Conservation (phyloP, 2,329 filamentous ascomycete genomes). For the Trichoderma atrobrunneum region DNA sequence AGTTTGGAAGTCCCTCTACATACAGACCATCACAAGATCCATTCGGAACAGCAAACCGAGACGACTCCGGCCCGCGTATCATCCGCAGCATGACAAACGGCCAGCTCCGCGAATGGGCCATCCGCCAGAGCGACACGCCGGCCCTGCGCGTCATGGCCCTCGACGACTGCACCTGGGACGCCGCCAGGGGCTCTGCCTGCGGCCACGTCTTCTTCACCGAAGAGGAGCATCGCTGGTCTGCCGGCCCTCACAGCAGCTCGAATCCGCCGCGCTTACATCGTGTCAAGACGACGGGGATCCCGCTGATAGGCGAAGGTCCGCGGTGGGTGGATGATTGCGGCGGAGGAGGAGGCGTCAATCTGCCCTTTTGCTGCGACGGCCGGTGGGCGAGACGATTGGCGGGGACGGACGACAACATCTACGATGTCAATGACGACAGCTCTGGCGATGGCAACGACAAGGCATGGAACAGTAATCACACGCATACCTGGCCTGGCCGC, state of each 20-base stretch:
- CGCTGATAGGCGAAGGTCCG: constrained; percentile 49
- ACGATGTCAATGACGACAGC: background rate
- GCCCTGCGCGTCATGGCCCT: constrained; percentile 49
- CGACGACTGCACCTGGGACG: constrained; percentile 41
- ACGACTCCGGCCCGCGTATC: constrained; percentile 39
- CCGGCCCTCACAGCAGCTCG: constrained; percentile 42
- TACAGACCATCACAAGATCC: constrained; percentile 53
- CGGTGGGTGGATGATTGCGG: constrained; percentile 48
- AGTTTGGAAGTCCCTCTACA: constrained; percentile 49
- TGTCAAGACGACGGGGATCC: constrained; percentile 52
- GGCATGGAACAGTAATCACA: background rate
- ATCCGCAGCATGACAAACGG: constrained; percentile 49
- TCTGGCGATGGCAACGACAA: background rate
- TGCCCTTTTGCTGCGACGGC: constrained; percentile 43
- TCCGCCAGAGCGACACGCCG: constrained; percentile 53
- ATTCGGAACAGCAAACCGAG: constrained; percentile 37
- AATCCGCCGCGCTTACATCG: constrained; percentile 43
- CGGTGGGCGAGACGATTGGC: background rate
- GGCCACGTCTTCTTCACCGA: constrained; percentile 54
- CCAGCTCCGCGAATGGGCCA: constrained; percentile 50
- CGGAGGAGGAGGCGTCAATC: constrained; percentile 36
- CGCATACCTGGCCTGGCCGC: constrained; percentile 22
- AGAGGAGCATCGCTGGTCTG: constrained; percentile 52
- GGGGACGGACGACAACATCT: background rate
- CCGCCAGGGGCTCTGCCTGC: constrained; percentile 26